Evolutionary conservation across 176 grass and related monocot genomes (phyloP).

Genomic region (Bonia amplexicaulis): DNA sequence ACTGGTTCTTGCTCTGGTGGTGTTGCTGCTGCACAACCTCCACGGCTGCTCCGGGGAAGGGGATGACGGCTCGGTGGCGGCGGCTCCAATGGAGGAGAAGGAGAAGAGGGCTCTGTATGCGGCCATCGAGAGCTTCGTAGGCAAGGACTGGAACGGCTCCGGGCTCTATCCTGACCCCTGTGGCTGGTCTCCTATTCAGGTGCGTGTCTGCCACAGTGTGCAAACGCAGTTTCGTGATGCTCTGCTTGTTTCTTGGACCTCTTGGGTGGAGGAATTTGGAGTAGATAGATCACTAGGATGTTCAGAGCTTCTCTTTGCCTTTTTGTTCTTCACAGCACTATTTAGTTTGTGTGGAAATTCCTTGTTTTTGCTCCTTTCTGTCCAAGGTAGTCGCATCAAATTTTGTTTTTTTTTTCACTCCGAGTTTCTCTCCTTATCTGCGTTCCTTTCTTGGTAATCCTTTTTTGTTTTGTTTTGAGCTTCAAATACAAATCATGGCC

Average conservation of each 20-base stretch:
- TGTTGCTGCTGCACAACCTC: background rate
- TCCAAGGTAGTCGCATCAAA: background rate
- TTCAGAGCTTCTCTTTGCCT: background rate
- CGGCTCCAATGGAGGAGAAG: constrained; percentile 63
- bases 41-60: constrained; percentile 19
- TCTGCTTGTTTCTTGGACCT: background rate
- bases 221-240: background rate
- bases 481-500: background rate
- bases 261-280: background rate
- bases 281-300: background rate
- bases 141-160: constrained; percentile 78
- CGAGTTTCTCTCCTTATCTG: background rate
- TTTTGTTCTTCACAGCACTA: background rate
- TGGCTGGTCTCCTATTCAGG: constrained; percentile 97
- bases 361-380: background rate
- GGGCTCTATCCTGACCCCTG: constrained; percentile 84
- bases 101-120: constrained; percentile 59
- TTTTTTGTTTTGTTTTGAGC: background rate
- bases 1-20: background rate
- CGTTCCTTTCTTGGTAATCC: background rate
- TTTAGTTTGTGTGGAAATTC: background rate
- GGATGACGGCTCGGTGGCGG: background rate
- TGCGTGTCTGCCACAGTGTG: background rate
- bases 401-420: background rate
- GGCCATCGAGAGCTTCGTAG: constrained; percentile 76